Base-by-base conservation (phyloP, 1,284 basidiomycete genomes). In the Agaricales sp. region DNA sequence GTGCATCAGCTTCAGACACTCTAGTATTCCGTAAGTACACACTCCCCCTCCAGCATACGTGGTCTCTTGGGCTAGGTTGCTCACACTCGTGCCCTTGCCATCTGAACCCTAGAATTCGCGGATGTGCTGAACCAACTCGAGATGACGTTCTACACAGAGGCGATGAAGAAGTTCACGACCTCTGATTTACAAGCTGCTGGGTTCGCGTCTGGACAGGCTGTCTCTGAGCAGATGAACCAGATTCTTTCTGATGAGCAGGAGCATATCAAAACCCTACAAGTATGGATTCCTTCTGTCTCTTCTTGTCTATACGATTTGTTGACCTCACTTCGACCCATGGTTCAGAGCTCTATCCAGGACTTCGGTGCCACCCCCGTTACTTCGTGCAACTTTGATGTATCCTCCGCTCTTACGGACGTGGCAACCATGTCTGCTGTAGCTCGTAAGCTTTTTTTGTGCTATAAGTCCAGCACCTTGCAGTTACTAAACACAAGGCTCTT, bases 51-150 rank as follows among this genome's bases (percentile, higher is more conserved):
- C 56, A 69, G 82, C 84, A 62, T 57, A 80, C 77, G 3, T n/a
- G 48, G 16, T 43, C 25, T 23, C 23, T 35, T 12, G 23, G 3
- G 45, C 30, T 26, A 22, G 44, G 35, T 4, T 1, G 21, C 22
- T 43, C 43, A 48, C 25, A 44, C 50, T 8, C 43, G 21, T 51
- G 37, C n/a, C 16, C 37, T n/a, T 51, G 11, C 49, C 45, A 35
- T 18, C 51, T 45, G 22, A 49, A 47, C 51, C 39, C 21, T 59
- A 87, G 85, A 82, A 61, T 89, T 90, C 57, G 85, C 85, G 30
- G 70, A 80, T 59, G 78, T 85, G 39, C 69, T 88, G 43, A 85
- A 90, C 64, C 75, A 81, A 53, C 69, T 90, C 22, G 87, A 90
- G 63, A 73, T 72, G 21, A 57, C 67, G 39, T 90, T 89, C 62